Evolutionary conservation across 106 monocot genomes (phyloP), one percentile per base, ranked within the genome.

Genomic region (Dioscorea alata): DNA sequence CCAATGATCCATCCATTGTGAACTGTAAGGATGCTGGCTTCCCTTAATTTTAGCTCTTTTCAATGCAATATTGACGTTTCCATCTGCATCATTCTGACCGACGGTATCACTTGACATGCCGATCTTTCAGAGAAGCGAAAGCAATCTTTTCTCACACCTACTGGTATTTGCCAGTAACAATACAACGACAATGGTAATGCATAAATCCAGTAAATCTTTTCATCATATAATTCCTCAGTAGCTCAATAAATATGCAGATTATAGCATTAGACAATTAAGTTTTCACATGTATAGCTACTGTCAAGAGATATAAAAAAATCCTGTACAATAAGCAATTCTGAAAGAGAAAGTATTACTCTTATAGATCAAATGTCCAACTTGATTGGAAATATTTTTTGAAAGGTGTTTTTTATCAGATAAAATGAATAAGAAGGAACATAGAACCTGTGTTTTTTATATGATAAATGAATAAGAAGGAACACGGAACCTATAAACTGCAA

Each of bases 1-100:
- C 80, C 80, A 80, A 28, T 51, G 75, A 59, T 65, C 42, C 79
- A 80, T 76, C 76, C 80, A 76, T 49, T 69, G 66, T 23, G 69
- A 52, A 13, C 67, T 68, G 49, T 49, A 70, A 28, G 65, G 53
- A 14, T 49, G 50, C n/a, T 23, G 19, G 25, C 69, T 23, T 76
- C 66, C 48, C 21, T 32, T 52, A 18, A 13, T 57, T 28, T 61
- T 60, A 33, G 48, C 56, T 57, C 51, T 53, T 13, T 50, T 59
- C 25, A 59, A 25, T 10, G 68, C n/a, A 72, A 76, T 16, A 34
- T 69, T 28, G 20, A 75, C 28, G 25, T 57, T 70, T 78, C 67
- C 70, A 7, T 34, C 62, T 23, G 64, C 66, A 18, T 60, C 56
- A 60, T 33, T 70, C 70, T 63, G 66, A 25, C 31, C 49, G 15